Base-by-base conservation (phyloP, 2,329 filamentous ascomycete species). In the Piedraia hortae region DNA sequence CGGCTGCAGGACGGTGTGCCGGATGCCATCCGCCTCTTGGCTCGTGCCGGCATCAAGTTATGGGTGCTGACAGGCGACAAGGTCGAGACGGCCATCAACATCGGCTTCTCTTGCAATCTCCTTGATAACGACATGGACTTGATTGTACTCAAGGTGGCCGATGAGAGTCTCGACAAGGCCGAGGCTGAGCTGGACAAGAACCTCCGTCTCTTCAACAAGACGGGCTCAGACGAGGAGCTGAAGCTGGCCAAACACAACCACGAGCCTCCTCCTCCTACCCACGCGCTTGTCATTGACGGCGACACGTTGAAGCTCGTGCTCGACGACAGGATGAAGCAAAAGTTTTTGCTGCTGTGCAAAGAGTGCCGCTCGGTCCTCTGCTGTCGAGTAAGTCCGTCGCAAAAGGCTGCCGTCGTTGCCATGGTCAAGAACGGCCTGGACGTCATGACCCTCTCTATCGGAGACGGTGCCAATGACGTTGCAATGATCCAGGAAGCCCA, bases 61-160 rank as follows among this genome's bases (percentile, higher is more conserved):
- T 97, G 85, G 85, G 85, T 97, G 24, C 53, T 97, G 31, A 97
- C 85, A 9, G 85, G 88, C 31, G 85, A 97, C 56, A 97, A 93
- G 48, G 82, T 93, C 14, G 85, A 97, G 49, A 97, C 85, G 12
- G 85, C 88, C 26, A 97, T 97, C 63, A 97, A 97, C 50, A 97
- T 97, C 41, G 85, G 85, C 2, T 97, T 93, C 48, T 97, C 88
- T 6, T 97, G 88, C 53, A 97, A 97, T 36, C 57, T 97, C 14
- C 61, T 97, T 24, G 78, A 82, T 47, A 97, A 91, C 45, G 75
- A 90, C 34, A 91, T 97, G 85, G 85, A 97, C 34, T 53, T 97
- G 29, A 73, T 97, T 31, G 64, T 89, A 21, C 57, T 97, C 34
- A 88, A 88, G 41, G 59, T 85, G 14, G 62, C 73, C 1, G 75